These are phyloP conservation scores for Coemansia aciculifera DNA, from an alignment of 192 early-diverging fungal species.

Conservation along the genomic window DNA sequence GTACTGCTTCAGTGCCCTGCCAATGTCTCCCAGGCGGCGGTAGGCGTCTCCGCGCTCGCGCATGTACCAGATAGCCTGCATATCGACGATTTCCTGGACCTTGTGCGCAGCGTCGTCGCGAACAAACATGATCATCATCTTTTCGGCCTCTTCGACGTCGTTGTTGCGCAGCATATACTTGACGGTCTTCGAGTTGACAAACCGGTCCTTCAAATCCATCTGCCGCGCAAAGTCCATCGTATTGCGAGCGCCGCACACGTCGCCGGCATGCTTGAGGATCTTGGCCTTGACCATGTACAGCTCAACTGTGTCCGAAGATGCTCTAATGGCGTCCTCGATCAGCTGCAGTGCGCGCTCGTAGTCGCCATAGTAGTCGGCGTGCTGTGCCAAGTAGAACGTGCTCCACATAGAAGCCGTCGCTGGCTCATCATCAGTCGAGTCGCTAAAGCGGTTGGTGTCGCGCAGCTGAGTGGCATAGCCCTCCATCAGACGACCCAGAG, in stretches of 20 bases:
- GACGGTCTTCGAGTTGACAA: slow-evolving; percentile 88
- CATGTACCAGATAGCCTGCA: slow-evolving; percentile 93
- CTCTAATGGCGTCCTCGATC: slow-evolving; percentile 80
- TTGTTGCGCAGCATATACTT: slow-evolving; percentile 91
- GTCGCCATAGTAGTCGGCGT: slow-evolving; percentile 77
- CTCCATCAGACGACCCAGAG: slow-evolving; percentile 69
- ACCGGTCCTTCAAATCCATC: slow-evolving; percentile 91
- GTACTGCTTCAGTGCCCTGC: slow-evolving; percentile 85
- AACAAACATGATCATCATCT: slow-evolving; percentile 77
- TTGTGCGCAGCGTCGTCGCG: slow-evolving; percentile 64
- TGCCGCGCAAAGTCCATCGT: slow-evolving; percentile 85
- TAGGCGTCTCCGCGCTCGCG: slow-evolving; percentile 76
- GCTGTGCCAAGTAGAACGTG: slow-evolving; percentile 89
- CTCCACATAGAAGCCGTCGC: slow-evolving; percentile 84
- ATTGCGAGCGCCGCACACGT: slow-evolving; percentile 66
- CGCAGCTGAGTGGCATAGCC: slow-evolving; percentile 58
- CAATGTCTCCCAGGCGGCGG: slow-evolving; percentile 65
- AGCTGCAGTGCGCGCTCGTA: slow-evolving; percentile 68
- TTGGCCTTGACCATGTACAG: slow-evolving; percentile 91
- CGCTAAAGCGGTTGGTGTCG: slow-evolving; percentile 50
- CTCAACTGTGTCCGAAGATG: slow-evolving; percentile 90
- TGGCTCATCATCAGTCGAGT: slow-evolving; percentile 63
- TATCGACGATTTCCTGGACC: slow-evolving; percentile 78
- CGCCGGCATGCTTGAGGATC: slow-evolving; percentile 91
- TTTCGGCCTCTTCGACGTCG: slow-evolving; percentile 81